Conservation (phyloP, 768 basidiomycete species). For the Clathrus columnatus region DNA sequence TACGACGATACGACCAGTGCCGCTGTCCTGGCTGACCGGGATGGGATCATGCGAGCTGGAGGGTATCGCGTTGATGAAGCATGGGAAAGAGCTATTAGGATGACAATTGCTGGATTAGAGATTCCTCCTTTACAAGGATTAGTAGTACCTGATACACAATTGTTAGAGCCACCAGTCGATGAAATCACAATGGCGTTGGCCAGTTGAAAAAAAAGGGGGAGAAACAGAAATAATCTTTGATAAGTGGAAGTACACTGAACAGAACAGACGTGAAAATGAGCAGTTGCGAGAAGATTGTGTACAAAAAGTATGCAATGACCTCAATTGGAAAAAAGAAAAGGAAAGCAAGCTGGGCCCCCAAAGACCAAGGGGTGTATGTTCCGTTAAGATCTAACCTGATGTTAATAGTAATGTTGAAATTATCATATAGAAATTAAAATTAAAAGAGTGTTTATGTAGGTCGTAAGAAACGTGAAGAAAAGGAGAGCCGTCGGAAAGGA, state of each 20-base stretch:
- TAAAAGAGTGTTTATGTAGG: background rate
- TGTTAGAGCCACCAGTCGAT: background rate
- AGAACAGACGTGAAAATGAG: background rate
- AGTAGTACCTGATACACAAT: background rate
- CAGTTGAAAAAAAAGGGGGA: background rate
- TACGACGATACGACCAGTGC: conserved; percentile 73
- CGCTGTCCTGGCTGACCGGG: conserved; percentile 64
- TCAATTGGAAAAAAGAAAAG: background rate
- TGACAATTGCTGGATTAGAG: conserved; percentile 66
- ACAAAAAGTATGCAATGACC: background rate
- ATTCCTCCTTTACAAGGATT: conserved; percentile 31
- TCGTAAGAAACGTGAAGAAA: background rate
- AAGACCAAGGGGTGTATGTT: no score
- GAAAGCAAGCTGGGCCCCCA: background rate
- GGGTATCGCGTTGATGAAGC: conserved; percentile 78
- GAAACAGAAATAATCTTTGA: conserved; percentile 1
- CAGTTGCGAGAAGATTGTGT: background rate
- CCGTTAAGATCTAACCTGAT: no score
- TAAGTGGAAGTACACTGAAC: no score
- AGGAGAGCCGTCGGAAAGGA: background rate
- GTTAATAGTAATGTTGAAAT: no score
- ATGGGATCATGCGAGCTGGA: conserved; percentile 74
- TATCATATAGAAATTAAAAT: background rate
- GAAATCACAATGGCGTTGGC: background rate
- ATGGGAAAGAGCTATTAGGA: conserved; percentile 74